Evolutionary conservation across 169 alveolate genomes (phyloP).

Genomic region (Babesia bovis): DNA sequence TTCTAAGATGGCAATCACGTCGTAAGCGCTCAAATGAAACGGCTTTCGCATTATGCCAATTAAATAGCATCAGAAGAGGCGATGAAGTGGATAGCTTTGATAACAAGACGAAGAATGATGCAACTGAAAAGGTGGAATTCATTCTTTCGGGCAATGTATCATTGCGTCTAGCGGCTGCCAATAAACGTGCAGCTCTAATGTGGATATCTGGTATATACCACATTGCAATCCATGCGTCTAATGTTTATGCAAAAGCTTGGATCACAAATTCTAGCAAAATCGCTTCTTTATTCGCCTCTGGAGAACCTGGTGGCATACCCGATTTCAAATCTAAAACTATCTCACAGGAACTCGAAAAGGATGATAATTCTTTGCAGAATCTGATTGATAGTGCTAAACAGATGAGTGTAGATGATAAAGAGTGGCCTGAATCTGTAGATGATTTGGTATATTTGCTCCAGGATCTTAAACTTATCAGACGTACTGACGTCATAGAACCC

Average conservation of each 20-base stretch:
- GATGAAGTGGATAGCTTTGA: slow-evolving; percentile 46
- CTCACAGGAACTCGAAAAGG: not conserved
- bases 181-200: slow-evolving; percentile 10
- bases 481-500: slow-evolving; percentile 28
- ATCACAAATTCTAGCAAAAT: slow-evolving; percentile 37
- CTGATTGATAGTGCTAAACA: not conserved
- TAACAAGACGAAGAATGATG: slow-evolving; percentile 8
- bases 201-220: slow-evolving; percentile 63
- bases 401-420: not conserved
- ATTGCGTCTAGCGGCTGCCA: slow-evolving; percentile 42
- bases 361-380: not conserved
- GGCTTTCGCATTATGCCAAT: slow-evolving; percentile 36
- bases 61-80: slow-evolving; percentile 37
- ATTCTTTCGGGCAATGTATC: slow-evolving; percentile 49
- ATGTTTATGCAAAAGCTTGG: slow-evolving; percentile 55
- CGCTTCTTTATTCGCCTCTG: slow-evolving; percentile 3
- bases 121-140: slow-evolving; percentile 9
- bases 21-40: slow-evolving; percentile 49
- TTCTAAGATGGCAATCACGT: slow-evolving; percentile 64
- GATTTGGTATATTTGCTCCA: slow-evolving; percentile 24
- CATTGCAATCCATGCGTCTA: slow-evolving; percentile 46
- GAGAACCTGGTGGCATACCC: slow-evolving; percentile 17
- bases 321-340: slow-evolving; percentile 5
- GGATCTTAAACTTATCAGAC: slow-evolving; percentile 10
- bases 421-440: not conserved